Evolutionary conservation across 495 filamentous ascomycete genomes (phyloP).

Genomic region (Parachaetomium inaequale): DNA sequence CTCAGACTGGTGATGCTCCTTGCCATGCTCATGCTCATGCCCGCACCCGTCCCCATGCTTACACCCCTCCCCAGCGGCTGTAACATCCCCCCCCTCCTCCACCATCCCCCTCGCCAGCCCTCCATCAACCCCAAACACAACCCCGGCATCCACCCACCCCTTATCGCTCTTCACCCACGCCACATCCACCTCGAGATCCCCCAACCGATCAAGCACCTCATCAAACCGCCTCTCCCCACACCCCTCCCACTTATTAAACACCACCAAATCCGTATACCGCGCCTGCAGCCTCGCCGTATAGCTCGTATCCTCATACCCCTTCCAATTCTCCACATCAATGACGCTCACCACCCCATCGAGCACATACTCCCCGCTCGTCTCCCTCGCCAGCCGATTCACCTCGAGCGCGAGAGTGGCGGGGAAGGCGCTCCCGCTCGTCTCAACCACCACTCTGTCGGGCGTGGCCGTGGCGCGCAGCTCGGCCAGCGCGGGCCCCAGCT

Average conservation of each 20-base stretch:
- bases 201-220: slow-evolving; percentile 74
- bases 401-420: slow-evolving; percentile 89
- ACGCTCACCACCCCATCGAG: slow-evolving; percentile 91
- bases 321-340: slow-evolving; percentile 96
- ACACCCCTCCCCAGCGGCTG: background rate
- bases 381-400: slow-evolving; percentile 72
- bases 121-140: slow-evolving; percentile 85
- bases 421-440: slow-evolving; percentile 85
- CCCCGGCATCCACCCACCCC: slow-evolving; percentile 68
- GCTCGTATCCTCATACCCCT: slow-evolving; percentile 86
- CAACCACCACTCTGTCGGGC: slow-evolving; percentile 87
- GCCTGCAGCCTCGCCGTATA: slow-evolving; percentile 86
- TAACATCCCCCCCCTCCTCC: slow-evolving; percentile 30
- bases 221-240: slow-evolving; percentile 71
- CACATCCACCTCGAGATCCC: slow-evolving; percentile 77
- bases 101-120: slow-evolving; percentile 64
- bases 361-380: slow-evolving; percentile 59
- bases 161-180: slow-evolving; percentile 76
- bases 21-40: slow-evolving; percentile 27
- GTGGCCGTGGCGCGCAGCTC: slow-evolving; percentile 56
- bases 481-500: slow-evolving; percentile 73
- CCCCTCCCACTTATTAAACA: slow-evolving; percentile 94
- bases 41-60: slow-evolving; percentile 30
- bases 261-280: slow-evolving; percentile 83
- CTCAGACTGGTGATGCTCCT: slow-evolving; percentile 67